Base-by-base conservation (phyloP, 345 rosid species). In the Pugionium cornutum region DNA sequence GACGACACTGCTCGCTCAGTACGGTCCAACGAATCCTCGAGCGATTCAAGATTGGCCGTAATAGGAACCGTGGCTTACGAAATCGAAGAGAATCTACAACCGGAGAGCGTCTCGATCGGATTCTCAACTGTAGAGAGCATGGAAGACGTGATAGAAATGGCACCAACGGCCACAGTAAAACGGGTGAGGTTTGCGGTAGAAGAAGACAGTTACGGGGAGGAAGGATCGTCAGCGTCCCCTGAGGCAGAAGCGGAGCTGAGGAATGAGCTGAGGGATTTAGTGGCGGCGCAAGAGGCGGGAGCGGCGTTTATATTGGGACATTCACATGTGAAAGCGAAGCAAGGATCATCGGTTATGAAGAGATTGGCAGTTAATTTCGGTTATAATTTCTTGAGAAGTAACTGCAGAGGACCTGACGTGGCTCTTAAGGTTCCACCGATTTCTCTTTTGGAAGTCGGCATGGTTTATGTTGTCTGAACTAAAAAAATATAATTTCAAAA, bases 261-360 rank as follows among this genome's bases (percentile, higher is more conserved):
- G 40, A 84, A 79, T 50, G 99, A 95, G 82, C 82, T 91, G 10
- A 78, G 77, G 64, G 97, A 95, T 65, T 63, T 95, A 50, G 25
- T 78, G 36, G 76, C 77, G n/a, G 96, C 94, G 46, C 85, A 83
- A 62, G 77, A 95, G 73, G 85, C 97, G 0, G 99, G 99, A 4
- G 85, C 89, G 0, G 97, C 97, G 26, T 91, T 88, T 78, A 87
- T 95, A 74, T 74, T 91, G 1, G 99, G 96, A 32, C 99, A 89
- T 64, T 95, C 96, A 1, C 96, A 94, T 30, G 96, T 91, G 41
- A 78, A 70, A 74, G 96, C 96, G n/a, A 87, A 95, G 75, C 96
- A 82, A 77, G 99, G 99, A 8, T 95, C 99, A 9, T 82, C 92
- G 0, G n/a, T 91, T 59, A 70, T 87, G 59, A 91, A 86, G 80